Conservation (phyloP, 2,329 filamentous ascomycete genomes). For the Fusarium oligoseptatum region DNA sequence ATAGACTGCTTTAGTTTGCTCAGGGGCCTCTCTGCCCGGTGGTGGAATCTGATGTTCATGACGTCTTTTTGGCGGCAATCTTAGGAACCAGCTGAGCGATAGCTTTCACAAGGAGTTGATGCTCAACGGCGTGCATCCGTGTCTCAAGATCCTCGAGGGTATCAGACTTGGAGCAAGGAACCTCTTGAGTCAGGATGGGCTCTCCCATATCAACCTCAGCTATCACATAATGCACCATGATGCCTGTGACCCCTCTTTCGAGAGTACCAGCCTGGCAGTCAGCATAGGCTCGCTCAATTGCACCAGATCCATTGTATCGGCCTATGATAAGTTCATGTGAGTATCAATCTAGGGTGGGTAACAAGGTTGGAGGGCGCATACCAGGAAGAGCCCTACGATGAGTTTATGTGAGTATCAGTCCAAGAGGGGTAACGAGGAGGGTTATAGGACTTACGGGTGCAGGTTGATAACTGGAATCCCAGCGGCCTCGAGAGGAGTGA, state of each 20-base stretch:
- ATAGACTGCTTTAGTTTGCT: neutral
- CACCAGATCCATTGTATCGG: slow-evolving; percentile 80
- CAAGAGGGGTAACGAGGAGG: neutral
- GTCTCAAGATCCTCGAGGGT: slow-evolving; percentile 74
- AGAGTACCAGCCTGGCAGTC: slow-evolving; percentile 76
- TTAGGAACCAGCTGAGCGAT: slow-evolving; percentile 63
- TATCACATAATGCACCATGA: slow-evolving; percentile 92
- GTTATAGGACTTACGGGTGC: slow-evolving; percentile 62
- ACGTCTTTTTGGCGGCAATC: slow-evolving; percentile 44
- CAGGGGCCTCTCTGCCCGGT: neutral
- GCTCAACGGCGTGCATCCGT: slow-evolving; percentile 82
- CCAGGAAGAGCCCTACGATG: slow-evolving; percentile 71
- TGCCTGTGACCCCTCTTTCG: slow-evolving; percentile 78
- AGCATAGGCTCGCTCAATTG: slow-evolving; percentile 82
- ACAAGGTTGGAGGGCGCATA: slow-evolving; percentile 33
- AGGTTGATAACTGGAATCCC: slow-evolving; percentile 83
- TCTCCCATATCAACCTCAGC: slow-evolving; percentile 83
- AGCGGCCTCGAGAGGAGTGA: slow-evolving; percentile 73
- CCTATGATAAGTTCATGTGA: slow-evolving; percentile 57
- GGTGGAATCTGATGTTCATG: neutral
- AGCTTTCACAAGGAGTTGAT: slow-evolving; percentile 82
- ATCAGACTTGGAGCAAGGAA: slow-evolving; percentile 74
- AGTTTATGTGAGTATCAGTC: slow-evolving; percentile 15
- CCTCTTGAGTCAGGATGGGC: slow-evolving; percentile 78
- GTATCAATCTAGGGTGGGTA: neutral